Conservation (phyloP, 2,329 filamentous ascomycete genomes). For the Xylaria sp. region DNA sequence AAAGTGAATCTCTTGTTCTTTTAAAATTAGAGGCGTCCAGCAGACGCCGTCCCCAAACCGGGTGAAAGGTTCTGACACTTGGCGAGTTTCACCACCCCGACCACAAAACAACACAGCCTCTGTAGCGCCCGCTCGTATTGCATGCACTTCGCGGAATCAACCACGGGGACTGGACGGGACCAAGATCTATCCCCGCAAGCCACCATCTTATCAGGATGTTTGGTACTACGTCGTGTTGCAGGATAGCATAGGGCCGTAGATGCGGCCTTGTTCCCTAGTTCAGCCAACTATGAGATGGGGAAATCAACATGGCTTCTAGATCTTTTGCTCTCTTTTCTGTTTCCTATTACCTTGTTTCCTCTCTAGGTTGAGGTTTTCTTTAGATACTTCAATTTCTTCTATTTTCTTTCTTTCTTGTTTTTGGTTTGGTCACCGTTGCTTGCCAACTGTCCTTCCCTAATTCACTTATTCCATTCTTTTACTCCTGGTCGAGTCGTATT, state of each 20-base stretch:
- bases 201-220: slow-evolving; percentile 3
- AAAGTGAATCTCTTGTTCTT: neutral
- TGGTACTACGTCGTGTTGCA: slow-evolving; percentile 10
- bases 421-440: slow-evolving; percentile 28
- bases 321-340: slow-evolving; percentile 20
- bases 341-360: slow-evolving; percentile 38
- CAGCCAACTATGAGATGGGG: slow-evolving; percentile 6
- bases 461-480: slow-evolving; percentile 37
- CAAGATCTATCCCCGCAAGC: slow-evolving; percentile 6
- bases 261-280: neutral
- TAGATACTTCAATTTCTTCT: slow-evolving; percentile 37
- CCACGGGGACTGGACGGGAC: slow-evolving; percentile 16
- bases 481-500: slow-evolving; percentile 49
- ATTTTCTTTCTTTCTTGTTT: slow-evolving; percentile 27
- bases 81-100: slow-evolving; percentile 28
- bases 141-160: slow-evolving; percentile 5
- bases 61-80: slow-evolving; percentile 27
- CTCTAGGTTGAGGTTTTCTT: slow-evolving; percentile 43
- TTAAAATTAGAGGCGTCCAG: slow-evolving; percentile 17
- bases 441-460: slow-evolving; percentile 35
- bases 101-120: slow-evolving; percentile 54
- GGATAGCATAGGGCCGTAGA: slow-evolving; percentile 11
- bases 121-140: slow-evolving; percentile 36
- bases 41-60: slow-evolving; percentile 11
- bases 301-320: slow-evolving; percentile 28